Evolutionary conservation across 73 alveolate species (phyloP), one percentile per base, ranked within the genome.

Genomic region (Paramecium tetraurelia): DNA sequence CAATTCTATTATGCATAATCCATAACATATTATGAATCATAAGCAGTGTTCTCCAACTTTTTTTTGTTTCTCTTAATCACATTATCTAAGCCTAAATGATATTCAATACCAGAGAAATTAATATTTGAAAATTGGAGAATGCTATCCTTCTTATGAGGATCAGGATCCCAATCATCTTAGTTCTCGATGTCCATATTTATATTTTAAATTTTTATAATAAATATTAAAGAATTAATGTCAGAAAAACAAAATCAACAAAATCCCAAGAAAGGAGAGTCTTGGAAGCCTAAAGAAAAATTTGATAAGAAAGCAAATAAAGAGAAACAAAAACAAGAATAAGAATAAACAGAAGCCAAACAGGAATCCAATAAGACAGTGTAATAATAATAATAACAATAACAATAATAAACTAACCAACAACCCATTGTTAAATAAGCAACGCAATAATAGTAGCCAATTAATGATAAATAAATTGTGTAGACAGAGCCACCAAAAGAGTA

Each of bases 241-340:
- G 84, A 63, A 63, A 22, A 27, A 63, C 20, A 27, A 59, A 59
- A 59, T 59, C 16, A 31, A 31, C 21, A 71, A 72, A 72, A 72
- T 20, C 86, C 86, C 1, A 31, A 31, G 18, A 80, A 80, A 35
- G 89, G 89, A 38, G 89, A 77, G 7, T 57, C 89, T n/a, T 80
- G 90, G 90, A 43, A 80, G 29, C 90, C 90, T 22, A 80, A 80
- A 80, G 90, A 80, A 7, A 80, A 80, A 24, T 80, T 80, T 80
- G 90, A 80, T 80, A 80, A 80, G 57, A 80, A 80, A 48, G 90
- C 57, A 43, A 80, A 80, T 48, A 80, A 80, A 80, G 90, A 40
- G 14, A 31, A 40, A 43, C 29, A 44, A 48, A 24, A 80, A 3
- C 6, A 80, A 44, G 70, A 80, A 22, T 75, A 75, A 75, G 16